Percentiles rank a stretch among this genome's conserved stretches.
phyloP scores from a whole-genome alignment of 2,329 filamentous ascomycete genomes.

The Knufia petricola region DNA sequence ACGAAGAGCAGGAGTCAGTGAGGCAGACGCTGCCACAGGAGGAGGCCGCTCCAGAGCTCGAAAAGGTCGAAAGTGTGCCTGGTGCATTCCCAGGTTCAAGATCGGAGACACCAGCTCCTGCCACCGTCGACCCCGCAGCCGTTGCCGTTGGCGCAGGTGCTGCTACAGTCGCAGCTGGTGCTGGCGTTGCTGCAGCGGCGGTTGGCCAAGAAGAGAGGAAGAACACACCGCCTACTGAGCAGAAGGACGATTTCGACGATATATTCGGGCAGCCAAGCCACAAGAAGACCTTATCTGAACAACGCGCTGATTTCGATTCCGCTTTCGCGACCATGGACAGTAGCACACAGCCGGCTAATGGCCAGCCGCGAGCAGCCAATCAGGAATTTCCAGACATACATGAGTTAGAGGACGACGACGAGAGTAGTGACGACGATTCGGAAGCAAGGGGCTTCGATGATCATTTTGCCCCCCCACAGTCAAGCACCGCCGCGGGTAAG shows the following conservation, averaged over 20 bases:
- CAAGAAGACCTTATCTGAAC: constrained; percentile 36
- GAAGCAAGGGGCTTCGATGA: constrained; percentile 67
- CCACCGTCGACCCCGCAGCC: constrained; percentile 5
- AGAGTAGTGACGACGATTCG: constrained; percentile 65
- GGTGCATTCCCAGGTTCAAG: constrained; percentile 46
- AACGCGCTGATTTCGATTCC: constrained; percentile 39
- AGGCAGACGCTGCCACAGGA: constrained; percentile 15
- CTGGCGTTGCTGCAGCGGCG: not conserved
- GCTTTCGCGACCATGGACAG: constrained; percentile 37
- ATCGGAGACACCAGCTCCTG: constrained; percentile 24
- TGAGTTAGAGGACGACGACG: constrained; percentile 76
- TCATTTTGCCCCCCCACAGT: constrained; percentile 54
- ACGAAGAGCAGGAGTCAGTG: constrained; percentile 23
- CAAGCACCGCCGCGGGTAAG: constrained; percentile 29
- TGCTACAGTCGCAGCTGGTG: constrained; percentile 12
- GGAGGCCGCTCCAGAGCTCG: constrained; percentile 11
- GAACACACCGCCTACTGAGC: constrained; percentile 23
- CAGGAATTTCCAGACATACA: constrained; percentile 88
- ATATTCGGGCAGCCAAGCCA: constrained; percentile 36
- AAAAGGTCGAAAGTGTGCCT: constrained; percentile 28
- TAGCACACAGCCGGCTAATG: constrained; percentile 31
- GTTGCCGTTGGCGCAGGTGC: constrained; percentile 12
- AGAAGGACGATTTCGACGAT: constrained; percentile 36
- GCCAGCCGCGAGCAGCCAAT: constrained; percentile 27
- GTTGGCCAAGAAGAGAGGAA: constrained; percentile 11